phyloP scores from a whole-genome alignment of 345 rosid species.

The Bretschneidera sinensis region DNA sequence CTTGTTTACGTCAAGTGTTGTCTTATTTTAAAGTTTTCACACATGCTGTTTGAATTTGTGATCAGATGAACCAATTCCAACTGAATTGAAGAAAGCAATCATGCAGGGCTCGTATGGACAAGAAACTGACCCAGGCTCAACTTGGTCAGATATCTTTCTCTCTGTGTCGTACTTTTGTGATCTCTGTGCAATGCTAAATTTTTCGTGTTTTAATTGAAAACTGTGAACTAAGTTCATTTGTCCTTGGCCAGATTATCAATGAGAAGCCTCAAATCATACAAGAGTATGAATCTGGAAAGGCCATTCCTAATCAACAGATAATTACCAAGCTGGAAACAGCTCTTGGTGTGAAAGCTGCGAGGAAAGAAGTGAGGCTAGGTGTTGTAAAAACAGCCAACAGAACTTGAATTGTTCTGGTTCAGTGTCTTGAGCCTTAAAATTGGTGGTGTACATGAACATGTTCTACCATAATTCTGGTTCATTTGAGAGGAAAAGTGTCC shows the following conservation, averaged over 20 bases:
- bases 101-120: constrained; percentile 86
- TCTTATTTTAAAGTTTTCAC: too few relatives aligned
- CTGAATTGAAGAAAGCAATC: constrained; percentile 88
- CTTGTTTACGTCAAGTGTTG: too few relatives aligned
- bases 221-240: background rate
- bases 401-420: background rate
- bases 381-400: background rate
- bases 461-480: too few relatives aligned
- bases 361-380: constrained; percentile 68
- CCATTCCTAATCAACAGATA: constrained; percentile 94
- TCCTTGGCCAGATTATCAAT: constrained; percentile 58
- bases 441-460: too few relatives aligned
- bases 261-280: constrained; percentile 96
- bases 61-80: constrained; percentile 84
- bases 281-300: constrained; percentile 96
- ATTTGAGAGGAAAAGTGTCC: too few relatives aligned
- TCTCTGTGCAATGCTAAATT: background rate
- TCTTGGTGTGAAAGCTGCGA: constrained; percentile 80
- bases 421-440: constrained; percentile 25
- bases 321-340: constrained; percentile 88
- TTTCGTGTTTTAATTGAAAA: background rate
- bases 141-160: constrained; percentile 64
- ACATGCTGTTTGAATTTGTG: background rate
- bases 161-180: background rate
- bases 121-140: constrained; percentile 92